Evolutionary conservation across 2,329 filamentous ascomycete genomes (phyloP).

Genomic region (Pestalotiopsis sp.): DNA sequence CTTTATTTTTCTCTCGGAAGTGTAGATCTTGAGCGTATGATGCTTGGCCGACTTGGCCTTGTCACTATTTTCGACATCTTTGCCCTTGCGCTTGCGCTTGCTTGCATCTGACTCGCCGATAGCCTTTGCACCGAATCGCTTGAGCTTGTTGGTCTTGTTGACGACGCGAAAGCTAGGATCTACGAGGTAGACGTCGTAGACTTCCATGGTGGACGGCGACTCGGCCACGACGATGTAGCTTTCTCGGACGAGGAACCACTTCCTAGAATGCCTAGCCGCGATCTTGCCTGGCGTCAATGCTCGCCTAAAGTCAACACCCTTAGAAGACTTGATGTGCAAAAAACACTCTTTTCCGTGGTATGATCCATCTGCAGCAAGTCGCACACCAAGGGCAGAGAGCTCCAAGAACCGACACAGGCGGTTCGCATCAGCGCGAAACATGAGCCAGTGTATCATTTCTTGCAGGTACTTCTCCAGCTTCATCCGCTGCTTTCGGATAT

Average conservation of each 20-base stretch:
- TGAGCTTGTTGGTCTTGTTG: constrained; percentile 66
- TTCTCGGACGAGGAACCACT: constrained; percentile 98
- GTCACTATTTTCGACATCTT: constrained; percentile 33
- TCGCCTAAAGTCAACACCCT: constrained; percentile 83
- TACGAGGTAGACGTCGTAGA: constrained; percentile 98
- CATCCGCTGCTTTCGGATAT: constrained; percentile 80
- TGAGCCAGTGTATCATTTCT: constrained; percentile 93
- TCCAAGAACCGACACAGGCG: constrained; percentile 95
- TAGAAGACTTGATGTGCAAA: constrained; percentile 87
- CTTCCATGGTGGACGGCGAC: constrained; percentile 97
- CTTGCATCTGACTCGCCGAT: constrained; percentile 47
- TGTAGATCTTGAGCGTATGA: constrained; percentile 85
- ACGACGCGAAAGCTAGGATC: constrained; percentile 85
- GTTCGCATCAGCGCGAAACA: constrained; percentile 95
- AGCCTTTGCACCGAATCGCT: constrained; percentile 58
- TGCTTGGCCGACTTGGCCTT: constrained; percentile 53
- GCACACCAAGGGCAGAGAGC: constrained; percentile 88
- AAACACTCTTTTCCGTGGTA: constrained; percentile 98
- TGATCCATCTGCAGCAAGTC: constrained; percentile 91
- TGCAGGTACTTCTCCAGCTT: constrained; percentile 89
- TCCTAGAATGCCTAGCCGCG: constrained; percentile 82
- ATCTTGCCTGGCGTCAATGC: constrained; percentile 79
- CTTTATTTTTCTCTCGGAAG: constrained; percentile 90
- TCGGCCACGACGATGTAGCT: constrained; percentile 99
- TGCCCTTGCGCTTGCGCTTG: constrained; percentile 50